Conservation (phyloP, 1,284 basidiomycete species). For the Earliella scabrosa region DNA sequence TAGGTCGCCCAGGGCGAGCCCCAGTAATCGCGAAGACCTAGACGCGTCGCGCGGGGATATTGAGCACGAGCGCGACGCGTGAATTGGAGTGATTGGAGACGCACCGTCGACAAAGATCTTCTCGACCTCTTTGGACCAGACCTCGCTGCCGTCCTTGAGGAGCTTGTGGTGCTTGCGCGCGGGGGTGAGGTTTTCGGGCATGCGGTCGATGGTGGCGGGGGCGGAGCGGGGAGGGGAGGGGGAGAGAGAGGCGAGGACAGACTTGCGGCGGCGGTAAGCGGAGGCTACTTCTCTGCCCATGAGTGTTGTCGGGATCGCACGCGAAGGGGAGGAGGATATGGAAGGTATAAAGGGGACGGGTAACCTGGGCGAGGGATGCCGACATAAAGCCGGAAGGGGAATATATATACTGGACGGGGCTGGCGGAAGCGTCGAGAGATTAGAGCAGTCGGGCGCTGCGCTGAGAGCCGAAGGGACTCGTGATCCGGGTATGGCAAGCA, state of each 20-base stretch:
- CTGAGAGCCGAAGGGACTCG: slow-evolving; percentile 29
- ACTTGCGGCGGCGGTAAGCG: slow-evolving; percentile 32
- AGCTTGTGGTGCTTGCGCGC: slow-evolving; percentile 82
- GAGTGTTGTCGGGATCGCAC: slow-evolving; percentile 25
- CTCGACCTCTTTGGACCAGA: slow-evolving; percentile 80
- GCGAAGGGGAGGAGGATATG: slow-evolving; percentile 28
- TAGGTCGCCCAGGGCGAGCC: slow-evolving; percentile 78
- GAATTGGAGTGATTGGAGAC: slow-evolving; percentile 8
- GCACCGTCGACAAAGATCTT: slow-evolving; percentile 75
- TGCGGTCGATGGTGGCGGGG: slow-evolving; percentile 31
- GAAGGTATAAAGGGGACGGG: slow-evolving; percentile 35
- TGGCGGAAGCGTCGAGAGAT: slow-evolving; percentile 8
- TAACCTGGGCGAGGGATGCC: slow-evolving; percentile 23
- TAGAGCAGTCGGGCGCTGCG: slow-evolving; percentile 23
- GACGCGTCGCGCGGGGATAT: slow-evolving; percentile 6
- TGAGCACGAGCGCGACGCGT: slow-evolving; percentile 8
- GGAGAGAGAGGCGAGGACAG: slow-evolving; percentile 25
- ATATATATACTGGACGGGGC: slow-evolving; percentile 29
- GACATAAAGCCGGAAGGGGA: slow-evolving; percentile 31
- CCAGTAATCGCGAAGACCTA: slow-evolving; percentile 77
- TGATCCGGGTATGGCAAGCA: slow-evolving; percentile 46
- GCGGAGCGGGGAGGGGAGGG: slow-evolving; percentile 29
- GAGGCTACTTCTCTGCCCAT: slow-evolving; percentile 34
- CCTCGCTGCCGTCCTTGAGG: slow-evolving; percentile 81
- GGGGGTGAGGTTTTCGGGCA: slow-evolving; percentile 59